phyloP scores from a whole-genome alignment of 331 rosid genomes.

The Spiraea crenata region DNA sequence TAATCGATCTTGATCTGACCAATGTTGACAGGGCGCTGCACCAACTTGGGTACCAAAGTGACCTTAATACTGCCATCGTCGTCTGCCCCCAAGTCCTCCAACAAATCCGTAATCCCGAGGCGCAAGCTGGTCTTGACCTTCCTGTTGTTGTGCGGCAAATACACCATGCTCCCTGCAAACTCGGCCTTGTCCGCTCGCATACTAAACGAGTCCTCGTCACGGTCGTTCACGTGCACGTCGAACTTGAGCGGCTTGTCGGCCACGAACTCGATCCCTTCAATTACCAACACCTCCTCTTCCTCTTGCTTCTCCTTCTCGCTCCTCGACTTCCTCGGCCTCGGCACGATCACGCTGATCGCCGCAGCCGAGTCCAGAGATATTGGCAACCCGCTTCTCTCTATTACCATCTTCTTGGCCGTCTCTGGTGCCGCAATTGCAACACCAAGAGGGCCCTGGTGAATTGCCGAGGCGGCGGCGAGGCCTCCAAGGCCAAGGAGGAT shows the following conservation, averaged over 20 bases:
- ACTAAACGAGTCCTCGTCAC: conserved; percentile 6
- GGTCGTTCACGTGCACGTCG: conserved; percentile 31
- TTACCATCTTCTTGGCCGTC: background rate
- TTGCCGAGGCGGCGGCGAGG: background rate
- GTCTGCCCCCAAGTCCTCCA: conserved; percentile 31
- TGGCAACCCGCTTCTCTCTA: conserved; percentile 6
- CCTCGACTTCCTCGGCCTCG: conserved; percentile 26
- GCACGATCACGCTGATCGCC: conserved; percentile 20
- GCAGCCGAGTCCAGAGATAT: conserved; percentile 8
- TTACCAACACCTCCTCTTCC: conserved; percentile 26
- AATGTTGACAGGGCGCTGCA: conserved; percentile 9
- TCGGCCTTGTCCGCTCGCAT: conserved; percentile 20
- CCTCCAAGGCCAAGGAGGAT: conserved; percentile 15
- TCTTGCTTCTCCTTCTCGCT: conserved; percentile 26
- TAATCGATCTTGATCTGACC: conserved; percentile 22
- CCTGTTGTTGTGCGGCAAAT: conserved; percentile 42
- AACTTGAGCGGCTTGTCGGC: conserved; percentile 13
- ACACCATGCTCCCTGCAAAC: conserved; percentile 73
- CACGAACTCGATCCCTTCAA: conserved; percentile 24
- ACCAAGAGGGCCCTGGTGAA: background rate
- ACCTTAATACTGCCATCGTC: conserved; percentile 18
- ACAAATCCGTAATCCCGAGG: conserved; percentile 13
- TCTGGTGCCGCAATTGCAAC: conserved; percentile 1
- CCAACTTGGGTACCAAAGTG: conserved; percentile 18
- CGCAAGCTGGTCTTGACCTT: conserved; percentile 25